These are phyloP conservation scores for Calophaca sinica DNA, from an alignment of 306 rosid species.

Conservation along the genomic window DNA sequence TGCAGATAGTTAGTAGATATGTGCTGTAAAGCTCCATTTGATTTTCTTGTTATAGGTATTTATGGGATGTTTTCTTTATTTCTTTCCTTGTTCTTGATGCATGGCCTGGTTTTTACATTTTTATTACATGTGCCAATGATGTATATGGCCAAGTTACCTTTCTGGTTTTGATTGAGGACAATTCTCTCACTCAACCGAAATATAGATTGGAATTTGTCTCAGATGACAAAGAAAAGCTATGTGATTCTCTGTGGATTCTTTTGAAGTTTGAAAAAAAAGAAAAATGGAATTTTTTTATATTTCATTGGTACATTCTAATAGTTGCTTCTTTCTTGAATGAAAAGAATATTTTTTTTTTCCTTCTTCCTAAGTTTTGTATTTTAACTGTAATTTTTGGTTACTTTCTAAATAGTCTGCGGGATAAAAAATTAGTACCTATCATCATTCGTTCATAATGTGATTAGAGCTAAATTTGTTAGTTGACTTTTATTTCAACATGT, in stretches of 20 bases:
- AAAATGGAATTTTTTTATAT: no score
- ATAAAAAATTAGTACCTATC: no score
- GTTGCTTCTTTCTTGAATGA: not conserved
- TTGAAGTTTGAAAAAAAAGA: no score
- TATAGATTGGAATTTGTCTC: not conserved
- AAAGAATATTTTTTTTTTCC: not conserved
- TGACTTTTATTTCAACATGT: no score
- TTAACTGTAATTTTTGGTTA: not conserved
- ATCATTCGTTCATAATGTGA: no score
- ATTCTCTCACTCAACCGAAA: constrained; percentile 7
- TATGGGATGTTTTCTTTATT: not conserved
- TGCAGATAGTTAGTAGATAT: constrained; percentile 40
- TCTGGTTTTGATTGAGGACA: constrained; percentile 5
- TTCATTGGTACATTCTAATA: not conserved
- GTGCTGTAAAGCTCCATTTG: constrained; percentile 32
- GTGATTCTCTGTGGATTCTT: not conserved
- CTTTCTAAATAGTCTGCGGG: no score
- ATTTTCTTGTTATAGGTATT: not conserved
- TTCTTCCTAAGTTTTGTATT: not conserved
- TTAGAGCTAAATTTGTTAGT: no score
- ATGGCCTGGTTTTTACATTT: not conserved
- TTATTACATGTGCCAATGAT: not conserved
- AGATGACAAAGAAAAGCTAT: constrained; percentile 23
- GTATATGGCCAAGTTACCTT: not conserved
- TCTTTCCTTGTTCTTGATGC: constrained; percentile 22